Percentiles rank a stretch among this genome's conserved stretches.
These are phyloP conservation scores for Spatholobus suberectus DNA, from an alignment of 306 rosid genomes.

Conservation along the genomic window DNA sequence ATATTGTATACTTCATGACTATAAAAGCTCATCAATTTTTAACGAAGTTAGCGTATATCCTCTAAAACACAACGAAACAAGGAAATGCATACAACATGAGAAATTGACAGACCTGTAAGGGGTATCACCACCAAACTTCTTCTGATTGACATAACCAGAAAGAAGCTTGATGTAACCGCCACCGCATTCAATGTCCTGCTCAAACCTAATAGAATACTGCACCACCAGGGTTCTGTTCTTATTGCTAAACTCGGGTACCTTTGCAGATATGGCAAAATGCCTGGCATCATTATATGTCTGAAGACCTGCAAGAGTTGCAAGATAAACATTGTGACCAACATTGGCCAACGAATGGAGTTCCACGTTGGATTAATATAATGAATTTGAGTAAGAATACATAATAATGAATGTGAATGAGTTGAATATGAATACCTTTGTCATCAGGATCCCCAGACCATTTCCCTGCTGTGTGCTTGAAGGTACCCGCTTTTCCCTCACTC, in stretches of 20 bases:
- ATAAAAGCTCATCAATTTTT: neutral
- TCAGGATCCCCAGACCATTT: slow-evolving; percentile 85
- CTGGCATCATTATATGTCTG: slow-evolving; percentile 92
- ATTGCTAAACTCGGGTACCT: slow-evolving; percentile 78
- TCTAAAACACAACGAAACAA: slow-evolving; percentile 1
- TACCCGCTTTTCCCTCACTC: slow-evolving; percentile 82
- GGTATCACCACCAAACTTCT: slow-evolving; percentile 92
- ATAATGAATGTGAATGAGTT: neutral
- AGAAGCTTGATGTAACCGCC: slow-evolving; percentile 95
- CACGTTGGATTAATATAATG: too few species aligned
- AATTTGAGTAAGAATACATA: too few species aligned
- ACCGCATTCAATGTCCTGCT: slow-evolving; percentile 97
- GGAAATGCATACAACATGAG: neutral
- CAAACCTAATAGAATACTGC: slow-evolving; percentile 88
- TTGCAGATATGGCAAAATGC: slow-evolving; percentile 91
- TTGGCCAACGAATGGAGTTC: neutral
- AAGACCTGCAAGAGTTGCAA: slow-evolving; percentile 65
- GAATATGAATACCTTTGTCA: slow-evolving; percentile 61
- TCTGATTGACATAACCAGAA: slow-evolving; percentile 96
- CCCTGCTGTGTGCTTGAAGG: slow-evolving; percentile 76
- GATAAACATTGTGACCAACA: neutral
- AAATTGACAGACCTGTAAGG: slow-evolving; percentile 76
- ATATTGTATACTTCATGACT: neutral
- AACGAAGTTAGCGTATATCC: slow-evolving; percentile 15
- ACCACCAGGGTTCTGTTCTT: slow-evolving; percentile 80